These are phyloP conservation scores for Ailanthus altissimus DNA, from an alignment of 345 rosid genomes.

Conservation along the genomic window DNA sequence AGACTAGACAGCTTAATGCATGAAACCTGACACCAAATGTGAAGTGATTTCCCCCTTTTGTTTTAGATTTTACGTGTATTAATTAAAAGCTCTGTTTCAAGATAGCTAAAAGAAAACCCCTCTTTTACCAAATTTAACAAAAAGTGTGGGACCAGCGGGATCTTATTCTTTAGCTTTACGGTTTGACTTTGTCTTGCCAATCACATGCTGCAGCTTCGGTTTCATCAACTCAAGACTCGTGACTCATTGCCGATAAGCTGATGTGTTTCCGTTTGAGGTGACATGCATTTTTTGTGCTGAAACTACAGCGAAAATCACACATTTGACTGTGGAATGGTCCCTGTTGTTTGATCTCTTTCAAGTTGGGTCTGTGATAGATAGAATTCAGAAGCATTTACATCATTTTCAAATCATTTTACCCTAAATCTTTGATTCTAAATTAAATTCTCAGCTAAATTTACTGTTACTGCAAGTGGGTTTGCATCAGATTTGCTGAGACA, in stretches of 20 bases:
- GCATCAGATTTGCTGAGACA: neutral
- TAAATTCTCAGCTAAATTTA: neutral
- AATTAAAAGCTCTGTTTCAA: neutral
- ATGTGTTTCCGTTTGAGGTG: neutral
- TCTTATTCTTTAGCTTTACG: conserved; percentile 26
- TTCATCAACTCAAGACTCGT: neutral
- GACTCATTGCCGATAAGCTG: neutral
- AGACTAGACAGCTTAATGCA: neutral
- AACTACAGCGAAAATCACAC: neutral
- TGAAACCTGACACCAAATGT: neutral
- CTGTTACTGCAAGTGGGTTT: neutral
- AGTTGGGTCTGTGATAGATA: neutral
- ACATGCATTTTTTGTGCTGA: neutral
- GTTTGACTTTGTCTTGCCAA: conserved; percentile 22
- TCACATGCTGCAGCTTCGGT: neutral
- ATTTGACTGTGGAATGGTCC: neutral
- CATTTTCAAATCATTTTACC: neutral
- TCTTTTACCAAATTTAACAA: neutral
- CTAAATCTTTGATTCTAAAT: neutral
- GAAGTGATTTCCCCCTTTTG: neutral
- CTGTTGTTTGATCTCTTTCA: neutral
- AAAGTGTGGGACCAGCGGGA: neutral
- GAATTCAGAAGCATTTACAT: neutral
- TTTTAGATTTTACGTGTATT: neutral
- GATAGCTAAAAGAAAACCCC: neutral